Evolutionary conservation across 2,329 filamentous ascomycete genomes (phyloP), one percentile per base, ranked within the genome.

Genomic region (Ophiostoma fasciatum): DNA sequence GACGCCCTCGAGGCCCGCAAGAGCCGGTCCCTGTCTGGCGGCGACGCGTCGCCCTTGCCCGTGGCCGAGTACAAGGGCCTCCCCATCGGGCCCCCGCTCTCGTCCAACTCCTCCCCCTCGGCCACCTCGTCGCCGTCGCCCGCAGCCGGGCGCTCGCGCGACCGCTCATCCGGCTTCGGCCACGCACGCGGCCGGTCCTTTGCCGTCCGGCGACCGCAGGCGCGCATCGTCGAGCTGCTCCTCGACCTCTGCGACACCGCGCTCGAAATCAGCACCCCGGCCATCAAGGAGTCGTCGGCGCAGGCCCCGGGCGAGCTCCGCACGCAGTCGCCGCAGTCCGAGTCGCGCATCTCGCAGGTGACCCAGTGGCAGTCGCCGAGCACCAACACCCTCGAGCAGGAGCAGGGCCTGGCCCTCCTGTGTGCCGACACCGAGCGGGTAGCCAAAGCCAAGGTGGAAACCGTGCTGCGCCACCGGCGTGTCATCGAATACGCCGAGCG

Each of bases 401-500:
- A 96, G 52, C 82, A 92, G 50, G 90, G 90, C 0, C 63, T 98
- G 18, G 79, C 84, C 26, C 57, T 85, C 19, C 62, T 98, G n/a
- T 94, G 85, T 52, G 71, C 82, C 12, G 90, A 98, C 51, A 96
- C 87, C 0, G 84, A 90, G 53, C 77, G 71, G 49, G 71, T 84
- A 27, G 82, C 87, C 19, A 82, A 77, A 49, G 72, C 80, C 30
- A 98, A 98, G 54, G 82, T 96, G 2, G 90, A 98, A 49, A 82
- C 88, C 5, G 82, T 96, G 7, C 76, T 92, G 45, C 81, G 90
- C 23, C 84, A 96, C 55, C 78, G 88, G 34, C 78, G 80, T 48
- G 93, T 96, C 34, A 77, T 98, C 22, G 90, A 98, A 54, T 98
- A 98, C 53, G 78, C 87, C 0, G 90, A 98, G 58, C 78, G 92